phyloP scores from a whole-genome alignment of 2,329 filamentous ascomycete species.

The Aspergillus phoenicis region DNA sequence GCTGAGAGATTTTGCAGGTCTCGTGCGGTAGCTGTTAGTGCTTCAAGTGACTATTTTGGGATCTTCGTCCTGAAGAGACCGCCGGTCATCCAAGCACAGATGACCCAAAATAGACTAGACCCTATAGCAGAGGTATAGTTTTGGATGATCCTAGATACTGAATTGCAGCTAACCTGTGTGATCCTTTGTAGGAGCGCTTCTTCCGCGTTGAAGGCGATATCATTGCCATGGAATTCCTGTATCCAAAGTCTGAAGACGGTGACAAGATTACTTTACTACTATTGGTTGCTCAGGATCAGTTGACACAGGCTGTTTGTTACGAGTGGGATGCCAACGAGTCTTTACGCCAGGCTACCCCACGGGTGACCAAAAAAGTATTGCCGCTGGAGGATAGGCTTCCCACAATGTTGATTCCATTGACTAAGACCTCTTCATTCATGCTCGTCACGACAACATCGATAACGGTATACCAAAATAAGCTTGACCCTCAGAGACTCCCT shows the following conservation, averaged over 20 bases:
- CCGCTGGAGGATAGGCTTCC: slow-evolving; percentile 58
- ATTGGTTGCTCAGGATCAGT: slow-evolving; percentile 50
- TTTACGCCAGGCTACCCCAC: slow-evolving; percentile 31
- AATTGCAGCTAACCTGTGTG: background rate
- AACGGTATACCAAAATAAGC: slow-evolving; percentile 48
- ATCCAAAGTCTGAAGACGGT: slow-evolving; percentile 67
- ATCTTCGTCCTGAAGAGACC: slow-evolving; percentile 70
- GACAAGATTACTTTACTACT: slow-evolving; percentile 77
- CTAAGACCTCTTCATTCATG: slow-evolving; percentile 70
- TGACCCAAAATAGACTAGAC: slow-evolving; percentile 53
- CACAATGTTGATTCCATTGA: slow-evolving; percentile 71
- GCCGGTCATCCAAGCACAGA: slow-evolving; percentile 52
- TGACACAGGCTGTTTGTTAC: slow-evolving; percentile 53
- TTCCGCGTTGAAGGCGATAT: slow-evolving; percentile 70
- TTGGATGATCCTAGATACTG: slow-evolving; percentile 19
- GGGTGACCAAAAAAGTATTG: slow-evolving; percentile 33
- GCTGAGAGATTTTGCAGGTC: slow-evolving; percentile 39
- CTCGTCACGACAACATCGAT: slow-evolving; percentile 65
- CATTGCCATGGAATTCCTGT: slow-evolving; percentile 82
- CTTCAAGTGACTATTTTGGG: slow-evolving; percentile 69
- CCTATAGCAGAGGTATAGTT: slow-evolving; percentile 62
- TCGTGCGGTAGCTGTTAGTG: slow-evolving; percentile 67
- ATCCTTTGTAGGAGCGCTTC: slow-evolving; percentile 46
- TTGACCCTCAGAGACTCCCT: slow-evolving; percentile 29
- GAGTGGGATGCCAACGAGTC: slow-evolving; percentile 54